A percentile compares a stretch with the other conserved stretches of the same genome.
Evolutionary conservation across 495 filamentous ascomycete genomes (phyloP).

Genomic region (Penicillium salamii): DNA sequence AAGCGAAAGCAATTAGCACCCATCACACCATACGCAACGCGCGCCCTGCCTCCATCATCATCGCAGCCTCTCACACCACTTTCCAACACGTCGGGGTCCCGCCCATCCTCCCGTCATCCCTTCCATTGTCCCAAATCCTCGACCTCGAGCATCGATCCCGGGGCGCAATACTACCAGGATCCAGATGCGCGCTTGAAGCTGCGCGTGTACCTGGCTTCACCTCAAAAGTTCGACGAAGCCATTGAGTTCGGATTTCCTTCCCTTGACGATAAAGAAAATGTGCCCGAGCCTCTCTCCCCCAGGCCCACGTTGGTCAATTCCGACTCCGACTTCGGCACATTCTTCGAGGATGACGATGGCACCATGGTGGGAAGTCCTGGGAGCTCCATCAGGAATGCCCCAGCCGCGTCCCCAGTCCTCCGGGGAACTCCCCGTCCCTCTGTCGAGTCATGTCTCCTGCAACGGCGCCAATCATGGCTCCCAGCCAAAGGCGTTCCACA

Average conservation of each 20-base stretch:
- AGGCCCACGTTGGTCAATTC: slow-evolving; percentile 1
- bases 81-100: slow-evolving; percentile 36
- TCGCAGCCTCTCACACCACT: slow-evolving; percentile 14
- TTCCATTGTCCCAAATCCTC: slow-evolving; percentile 36
- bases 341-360: slow-evolving; percentile 45
- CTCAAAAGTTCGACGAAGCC: slow-evolving; percentile 93
- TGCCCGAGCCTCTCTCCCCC: slow-evolving; percentile 14
- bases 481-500: slow-evolving; percentile 18
- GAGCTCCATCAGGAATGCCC: slow-evolving; percentile 14
- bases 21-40: slow-evolving; percentile 17
- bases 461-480: slow-evolving; percentile 19
- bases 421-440: slow-evolving; percentile 16
- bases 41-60: slow-evolving; percentile 14
- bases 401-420: background rate
- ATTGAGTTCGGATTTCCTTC: slow-evolving; percentile 91
- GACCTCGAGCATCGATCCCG: slow-evolving; percentile 62
- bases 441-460: slow-evolving; percentile 14
- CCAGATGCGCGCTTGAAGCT: slow-evolving; percentile 85
- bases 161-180: slow-evolving; percentile 82
- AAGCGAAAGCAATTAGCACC: slow-evolving; percentile 12
- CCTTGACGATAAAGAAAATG: slow-evolving; percentile 34
- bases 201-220: slow-evolving; percentile 83
- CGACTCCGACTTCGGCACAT: slow-evolving; percentile 32
- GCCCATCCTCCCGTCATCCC: slow-evolving; percentile 25
- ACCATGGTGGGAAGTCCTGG: slow-evolving; percentile 27